Conservation (phyloP, 2,329 filamentous ascomycete genomes). For the Westerdykella ornata region DNA sequence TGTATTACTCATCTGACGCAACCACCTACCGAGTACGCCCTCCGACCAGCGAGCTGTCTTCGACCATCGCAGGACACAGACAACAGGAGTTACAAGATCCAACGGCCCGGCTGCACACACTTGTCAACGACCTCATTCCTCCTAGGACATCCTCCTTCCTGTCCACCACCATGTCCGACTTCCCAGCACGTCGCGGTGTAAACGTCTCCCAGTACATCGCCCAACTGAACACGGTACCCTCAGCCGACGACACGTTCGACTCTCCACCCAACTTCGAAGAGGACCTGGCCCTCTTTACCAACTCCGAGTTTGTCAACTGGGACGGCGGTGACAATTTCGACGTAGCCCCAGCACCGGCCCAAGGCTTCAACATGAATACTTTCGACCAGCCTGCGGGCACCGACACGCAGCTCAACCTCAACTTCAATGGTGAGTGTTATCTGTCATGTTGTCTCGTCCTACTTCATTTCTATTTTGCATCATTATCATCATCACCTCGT, state of each 20-base stretch:
- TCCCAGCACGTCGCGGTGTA: slow-evolving; percentile 68
- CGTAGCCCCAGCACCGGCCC: slow-evolving; percentile 13
- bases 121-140: too few relatives aligned
- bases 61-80: too few relatives aligned
- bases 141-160: not conserved
- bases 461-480: slow-evolving; percentile 5
- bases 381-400: slow-evolving; percentile 16
- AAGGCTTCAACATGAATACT: slow-evolving; percentile 15
- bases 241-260: slow-evolving; percentile 19
- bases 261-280: slow-evolving; percentile 36
- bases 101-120: too few relatives aligned
- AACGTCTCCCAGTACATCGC: slow-evolving; percentile 88
- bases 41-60: too few relatives aligned
- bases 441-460: not conserved
- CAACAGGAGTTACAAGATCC: too few relatives aligned
- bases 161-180: slow-evolving; percentile 56
- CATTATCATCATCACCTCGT: too few relatives aligned
- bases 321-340: slow-evolving; percentile 41
- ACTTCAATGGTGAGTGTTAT: slow-evolving; percentile 27
- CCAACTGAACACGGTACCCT: slow-evolving; percentile 67
- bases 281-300: slow-evolving; percentile 51
- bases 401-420: slow-evolving; percentile 32
- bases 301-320: slow-evolving; percentile 60
- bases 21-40: slow-evolving; percentile 5
- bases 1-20: slow-evolving; percentile 20